Percentiles rank a stretch among this genome's conserved stretches.
Conservation (phyloP, 2,329 filamentous ascomycete genomes). For the Dryadomyces quercivorus region DNA sequence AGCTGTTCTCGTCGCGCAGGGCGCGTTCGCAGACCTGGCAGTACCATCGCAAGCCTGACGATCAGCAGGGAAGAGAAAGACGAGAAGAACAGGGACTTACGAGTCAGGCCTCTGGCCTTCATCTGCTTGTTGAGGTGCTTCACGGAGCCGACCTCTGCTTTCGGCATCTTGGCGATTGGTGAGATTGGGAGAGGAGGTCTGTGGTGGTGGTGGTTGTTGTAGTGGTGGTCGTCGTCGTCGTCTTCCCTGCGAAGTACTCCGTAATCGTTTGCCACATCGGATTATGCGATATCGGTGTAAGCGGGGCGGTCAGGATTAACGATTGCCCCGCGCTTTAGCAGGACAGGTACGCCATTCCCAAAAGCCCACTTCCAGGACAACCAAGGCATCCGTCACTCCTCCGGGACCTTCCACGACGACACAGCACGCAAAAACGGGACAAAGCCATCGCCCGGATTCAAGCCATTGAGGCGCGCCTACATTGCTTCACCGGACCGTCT, state of each 20-base stretch:
- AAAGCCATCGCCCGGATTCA: not conserved
- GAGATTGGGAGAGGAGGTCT: too few species aligned
- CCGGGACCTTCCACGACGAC: not conserved
- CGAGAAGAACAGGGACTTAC: conserved; percentile 8
- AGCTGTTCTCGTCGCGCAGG: conserved; percentile 71
- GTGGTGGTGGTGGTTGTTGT: not conserved
- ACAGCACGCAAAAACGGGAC: not conserved
- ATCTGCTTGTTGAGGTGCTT: conserved; percentile 86
- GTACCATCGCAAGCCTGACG: conserved; percentile 72
- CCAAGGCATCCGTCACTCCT: conserved; percentile 3
- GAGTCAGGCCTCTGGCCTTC: conserved; percentile 55
- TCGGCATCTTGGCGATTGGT: conserved; percentile 70
- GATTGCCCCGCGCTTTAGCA: conserved; percentile 9
- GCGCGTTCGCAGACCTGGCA: conserved; percentile 72
- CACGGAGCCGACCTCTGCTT: conserved; percentile 84
- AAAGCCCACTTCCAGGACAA: not conserved
- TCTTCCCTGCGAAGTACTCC: not conserved
- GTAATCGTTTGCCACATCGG: not conserved
- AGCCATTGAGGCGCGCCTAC: not conserved
- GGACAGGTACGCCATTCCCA: conserved; percentile 2
- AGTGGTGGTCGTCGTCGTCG: not conserved
- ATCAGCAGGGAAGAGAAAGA: not conserved
- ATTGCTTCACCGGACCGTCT: not conserved
- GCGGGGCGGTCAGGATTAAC: conserved; percentile 11
- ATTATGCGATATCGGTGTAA: not conserved